Evolutionary conservation across 2,329 filamentous ascomycete genomes (phyloP), one percentile per base, ranked within the genome.

Genomic region (Curvularia hawaiiensis): DNA sequence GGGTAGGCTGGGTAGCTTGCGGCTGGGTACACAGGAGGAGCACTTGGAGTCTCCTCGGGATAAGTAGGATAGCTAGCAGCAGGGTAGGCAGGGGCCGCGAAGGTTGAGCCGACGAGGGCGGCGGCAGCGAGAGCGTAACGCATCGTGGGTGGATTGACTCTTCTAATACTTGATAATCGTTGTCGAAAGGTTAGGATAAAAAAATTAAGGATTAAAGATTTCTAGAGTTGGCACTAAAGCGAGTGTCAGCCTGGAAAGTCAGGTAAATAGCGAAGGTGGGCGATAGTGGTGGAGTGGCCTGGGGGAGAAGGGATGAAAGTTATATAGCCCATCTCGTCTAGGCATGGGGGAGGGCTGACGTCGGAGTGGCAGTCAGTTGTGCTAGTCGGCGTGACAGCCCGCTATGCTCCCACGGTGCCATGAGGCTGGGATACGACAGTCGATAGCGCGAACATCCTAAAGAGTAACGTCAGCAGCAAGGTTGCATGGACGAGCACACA

Each of bases 391-490:
- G 67, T 70, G 56, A 62, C 64, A 64, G 60, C 60, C 65, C 59
- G 65, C 66, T 62, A 67, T 64, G 52, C 60, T 64, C 61, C 38
- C 50, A 31, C 52, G 61, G 67, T 59, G 64, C 69, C 65, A 58
- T 66, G 63, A 61, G 62, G 54, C 52, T 68, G 52, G 68, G 63
- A 72, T 71, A 73, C 72, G 72, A 67, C 62, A 60, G 59, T 72
- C 70, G 64, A 74, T 75, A 74, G 71, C 56, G 70, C 59, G 58
- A 53, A 58, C 54, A 59, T 61, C 56, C 61, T 56, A 56, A 55
- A 59, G 48, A 58, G 63, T 52, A 58, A 50, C 57, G 60, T 66
- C 58, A 61, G 60, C 52, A 56, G 51, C 31, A 54, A 33, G 46
- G 33, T 60, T 54, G 65, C 58, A 58, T 60, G 60, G 54, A 50